Evolutionary conservation across 768 basidiomycete genomes (phyloP).

Genomic region (Kwoniella sp.): DNA sequence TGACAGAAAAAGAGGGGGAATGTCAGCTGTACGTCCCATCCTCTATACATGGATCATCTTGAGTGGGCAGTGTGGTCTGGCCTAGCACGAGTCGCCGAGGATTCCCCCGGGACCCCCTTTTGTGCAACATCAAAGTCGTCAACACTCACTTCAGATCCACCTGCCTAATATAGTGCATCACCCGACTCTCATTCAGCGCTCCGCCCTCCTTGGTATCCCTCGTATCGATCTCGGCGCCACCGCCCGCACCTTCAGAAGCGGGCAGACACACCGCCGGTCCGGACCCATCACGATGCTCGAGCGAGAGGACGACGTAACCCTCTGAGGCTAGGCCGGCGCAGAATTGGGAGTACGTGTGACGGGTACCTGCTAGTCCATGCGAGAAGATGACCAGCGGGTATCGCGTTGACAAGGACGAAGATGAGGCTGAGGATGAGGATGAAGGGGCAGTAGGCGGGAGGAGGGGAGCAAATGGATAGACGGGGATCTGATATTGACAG

Average conservation of each 20-base stretch:
- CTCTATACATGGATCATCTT: too few species aligned
- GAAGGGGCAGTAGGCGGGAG: slow-evolving; percentile 7
- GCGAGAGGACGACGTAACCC: slow-evolving; percentile 76
- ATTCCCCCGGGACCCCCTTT: too few species aligned
- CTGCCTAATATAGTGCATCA: slow-evolving; percentile 64
- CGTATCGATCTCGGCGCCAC: slow-evolving; percentile 29
- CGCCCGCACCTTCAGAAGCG: slow-evolving; percentile 53
- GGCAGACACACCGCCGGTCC: slow-evolving; percentile 62
- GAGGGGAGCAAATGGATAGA: slow-evolving; percentile 14
- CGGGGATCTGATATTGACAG: slow-evolving; percentile 26
- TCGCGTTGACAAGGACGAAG: slow-evolving; percentile 10
- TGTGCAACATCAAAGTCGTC: too few species aligned
- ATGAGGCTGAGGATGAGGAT: not conserved
- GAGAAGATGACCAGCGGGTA: slow-evolving; percentile 76
- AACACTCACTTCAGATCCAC: slow-evolving; percentile 60
- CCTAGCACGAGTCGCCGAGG: too few species aligned
- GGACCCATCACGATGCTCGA: slow-evolving; percentile 84
- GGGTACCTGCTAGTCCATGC: slow-evolving; percentile 76
- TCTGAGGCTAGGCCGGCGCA: slow-evolving; percentile 73
- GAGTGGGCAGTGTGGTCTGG: too few species aligned
- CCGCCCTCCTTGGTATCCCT: not conserved
- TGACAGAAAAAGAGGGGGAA: too few species aligned
- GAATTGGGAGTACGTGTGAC: slow-evolving; percentile 74
- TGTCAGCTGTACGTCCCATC: too few species aligned
- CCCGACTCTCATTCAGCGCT: slow-evolving; percentile 14